Conservation (phyloP, 805 yeast species). For the Kuraishia ogatae region DNA sequence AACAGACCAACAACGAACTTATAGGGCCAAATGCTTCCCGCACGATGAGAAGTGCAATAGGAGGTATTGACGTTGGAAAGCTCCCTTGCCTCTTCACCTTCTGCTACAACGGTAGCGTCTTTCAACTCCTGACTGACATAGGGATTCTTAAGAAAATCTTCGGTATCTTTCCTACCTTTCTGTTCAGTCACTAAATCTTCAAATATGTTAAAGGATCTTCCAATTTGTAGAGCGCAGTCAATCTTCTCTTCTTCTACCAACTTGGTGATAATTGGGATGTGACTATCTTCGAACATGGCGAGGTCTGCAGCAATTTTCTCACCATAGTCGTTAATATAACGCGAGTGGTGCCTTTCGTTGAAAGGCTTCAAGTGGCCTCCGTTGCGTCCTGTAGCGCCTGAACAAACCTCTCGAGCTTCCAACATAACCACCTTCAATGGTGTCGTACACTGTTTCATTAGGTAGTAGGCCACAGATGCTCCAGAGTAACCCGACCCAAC, state of each 20-base stretch:
- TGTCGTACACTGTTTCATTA: slow-evolving; percentile 14
- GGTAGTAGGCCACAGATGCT: slow-evolving; percentile 27
- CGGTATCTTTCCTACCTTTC: slow-evolving; percentile 11
- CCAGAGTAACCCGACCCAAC: slow-evolving; percentile 41
- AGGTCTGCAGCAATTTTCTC: slow-evolving; percentile 24
- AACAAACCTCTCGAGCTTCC: slow-evolving; percentile 27
- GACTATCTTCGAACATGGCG: slow-evolving; percentile 27
- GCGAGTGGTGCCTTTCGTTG: slow-evolving; percentile 10
- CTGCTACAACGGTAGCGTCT: slow-evolving; percentile 22
- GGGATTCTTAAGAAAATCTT: slow-evolving; percentile 18
- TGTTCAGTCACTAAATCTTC: slow-evolving; percentile 11
- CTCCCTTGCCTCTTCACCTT: slow-evolving; percentile 22
- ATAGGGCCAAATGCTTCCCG: slow-evolving; percentile 37
- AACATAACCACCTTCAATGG: slow-evolving; percentile 16
- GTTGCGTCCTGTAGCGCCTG: slow-evolving; percentile 37
- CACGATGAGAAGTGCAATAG: slow-evolving; percentile 28
- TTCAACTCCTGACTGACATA: slow-evolving; percentile 17
- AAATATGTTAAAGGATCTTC: slow-evolving; percentile 25
- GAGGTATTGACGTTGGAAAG: slow-evolving; percentile 19
- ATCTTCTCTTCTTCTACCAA: slow-evolving; percentile 23
- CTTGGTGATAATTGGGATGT: slow-evolving; percentile 22
- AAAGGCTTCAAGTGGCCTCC: slow-evolving; percentile 40
- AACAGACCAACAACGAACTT: slow-evolving; percentile 26
- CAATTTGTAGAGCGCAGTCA: slow-evolving; percentile 28
- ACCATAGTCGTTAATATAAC: slow-evolving; percentile 13